These are phyloP conservation scores for Colletotrichum phormii DNA, from an alignment of 2,329 filamentous ascomycete genomes.

Conservation along the genomic window DNA sequence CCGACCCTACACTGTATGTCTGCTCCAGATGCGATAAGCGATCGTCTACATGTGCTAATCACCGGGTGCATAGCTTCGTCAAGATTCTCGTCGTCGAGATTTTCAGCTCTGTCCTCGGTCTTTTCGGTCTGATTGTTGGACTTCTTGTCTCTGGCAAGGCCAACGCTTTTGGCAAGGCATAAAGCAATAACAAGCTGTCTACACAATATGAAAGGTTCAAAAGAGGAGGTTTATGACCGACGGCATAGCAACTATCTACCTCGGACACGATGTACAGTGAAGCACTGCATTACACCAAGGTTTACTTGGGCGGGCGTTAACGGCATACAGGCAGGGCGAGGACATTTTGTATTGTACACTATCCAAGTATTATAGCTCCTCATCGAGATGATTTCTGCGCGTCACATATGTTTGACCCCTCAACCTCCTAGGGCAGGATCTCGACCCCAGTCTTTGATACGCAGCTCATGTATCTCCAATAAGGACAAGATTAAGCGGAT, in stretches of 20 bases:
- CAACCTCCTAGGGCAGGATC: not conserved
- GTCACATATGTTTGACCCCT: not conserved
- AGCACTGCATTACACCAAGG: constrained; percentile 39
- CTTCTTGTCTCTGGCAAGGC: constrained; percentile 90
- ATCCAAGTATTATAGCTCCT: constrained; percentile 35
- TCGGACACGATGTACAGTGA: constrained; percentile 32
- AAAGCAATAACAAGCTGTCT: constrained; percentile 14
- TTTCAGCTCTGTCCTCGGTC: constrained; percentile 95
- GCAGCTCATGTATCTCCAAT: not conserved
- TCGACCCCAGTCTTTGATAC: not conserved
- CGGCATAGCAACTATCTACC: constrained; percentile 19
- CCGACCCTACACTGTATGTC: constrained; percentile 87
- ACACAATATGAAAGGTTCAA: constrained; percentile 1
- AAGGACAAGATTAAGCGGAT: not conserved
- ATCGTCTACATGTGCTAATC: constrained; percentile 41
- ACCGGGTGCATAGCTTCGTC: constrained; percentile 76
- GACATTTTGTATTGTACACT: constrained; percentile 38
- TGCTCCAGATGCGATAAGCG: not conserved
- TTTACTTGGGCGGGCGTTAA: constrained; percentile 39
- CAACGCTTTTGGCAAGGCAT: constrained; percentile 70
- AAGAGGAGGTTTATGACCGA: constrained; percentile 15
- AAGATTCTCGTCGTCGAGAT: constrained; percentile 99
- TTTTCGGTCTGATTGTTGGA: constrained; percentile 96
- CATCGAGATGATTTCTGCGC: constrained; percentile 31
- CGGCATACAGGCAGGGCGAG: constrained; percentile 38